Conservation (phyloP, 768 basidiomycete genomes). For the Boletus subparvulus region DNA sequence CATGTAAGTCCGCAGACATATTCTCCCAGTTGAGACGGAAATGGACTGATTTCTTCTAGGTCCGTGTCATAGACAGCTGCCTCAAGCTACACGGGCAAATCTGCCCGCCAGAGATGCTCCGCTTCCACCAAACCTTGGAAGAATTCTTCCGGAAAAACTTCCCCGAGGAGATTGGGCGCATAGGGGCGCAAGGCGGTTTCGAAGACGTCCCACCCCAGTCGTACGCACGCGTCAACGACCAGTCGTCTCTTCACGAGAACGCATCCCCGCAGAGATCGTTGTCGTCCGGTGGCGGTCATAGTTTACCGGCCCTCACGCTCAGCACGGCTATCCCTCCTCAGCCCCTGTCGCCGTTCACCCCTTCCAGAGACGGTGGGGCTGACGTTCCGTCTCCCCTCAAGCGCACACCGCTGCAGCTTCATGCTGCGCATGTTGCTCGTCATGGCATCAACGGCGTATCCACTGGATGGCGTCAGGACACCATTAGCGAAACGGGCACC, state of each 20-base stretch:
- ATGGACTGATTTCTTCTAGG: conserved; percentile 40
- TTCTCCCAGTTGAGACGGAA: background rate
- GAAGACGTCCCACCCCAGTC: conserved; percentile 45
- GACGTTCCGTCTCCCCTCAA: conserved; percentile 36
- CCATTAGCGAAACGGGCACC: conserved; percentile 37
- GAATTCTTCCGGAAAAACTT: conserved; percentile 85
- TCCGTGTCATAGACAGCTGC: conserved; percentile 79
- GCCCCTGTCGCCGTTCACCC: conserved; percentile 38
- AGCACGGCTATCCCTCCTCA: conserved; percentile 48
- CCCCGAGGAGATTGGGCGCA: conserved; percentile 73
- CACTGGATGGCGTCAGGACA: conserved; percentile 66
- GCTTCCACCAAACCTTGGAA: conserved; percentile 89
- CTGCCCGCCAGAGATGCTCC: conserved; percentile 84
- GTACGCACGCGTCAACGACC: conserved; percentile 44
- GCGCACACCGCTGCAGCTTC: conserved; percentile 75
- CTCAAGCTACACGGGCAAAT: conserved; percentile 79
- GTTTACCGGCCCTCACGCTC: conserved; percentile 49
- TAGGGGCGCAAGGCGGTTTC: conserved; percentile 57
- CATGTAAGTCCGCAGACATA: conserved; percentile 49
- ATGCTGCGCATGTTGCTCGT: conserved; percentile 76
- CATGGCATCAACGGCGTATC: conserved; percentile 83
- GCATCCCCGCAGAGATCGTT: conserved; percentile 47
- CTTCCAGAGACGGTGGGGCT: conserved; percentile 17
- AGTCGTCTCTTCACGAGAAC: conserved; percentile 46
- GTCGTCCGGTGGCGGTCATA: conserved; percentile 47